These are phyloP conservation scores for Trichosporon coremiiforme DNA, from an alignment of 1,284 basidiomycete genomes.

Conservation along the genomic window DNA sequence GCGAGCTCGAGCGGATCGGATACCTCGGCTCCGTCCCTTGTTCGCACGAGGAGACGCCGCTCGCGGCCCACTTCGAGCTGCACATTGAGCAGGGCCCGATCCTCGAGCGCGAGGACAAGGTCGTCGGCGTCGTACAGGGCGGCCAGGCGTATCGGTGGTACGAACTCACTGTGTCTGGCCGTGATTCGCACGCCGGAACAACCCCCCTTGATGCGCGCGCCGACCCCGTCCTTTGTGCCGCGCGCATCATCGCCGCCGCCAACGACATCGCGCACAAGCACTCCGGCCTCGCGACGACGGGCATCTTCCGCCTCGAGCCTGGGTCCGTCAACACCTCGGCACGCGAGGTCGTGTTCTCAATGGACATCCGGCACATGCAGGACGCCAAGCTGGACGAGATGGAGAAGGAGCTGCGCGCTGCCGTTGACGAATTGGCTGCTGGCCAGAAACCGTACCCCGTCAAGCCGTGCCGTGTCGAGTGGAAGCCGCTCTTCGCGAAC, in stretches of 20 bases:
- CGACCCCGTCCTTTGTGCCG: slow-evolving; percentile 34
- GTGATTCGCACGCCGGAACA: slow-evolving; percentile 41
- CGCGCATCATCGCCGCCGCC: slow-evolving; percentile 26
- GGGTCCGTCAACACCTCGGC: slow-evolving; percentile 35
- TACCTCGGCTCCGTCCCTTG: slow-evolving; percentile 34
- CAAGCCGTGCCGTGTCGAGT: slow-evolving; percentile 19
- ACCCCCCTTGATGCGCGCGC: slow-evolving; percentile 35
- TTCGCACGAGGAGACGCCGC: slow-evolving; percentile 28
- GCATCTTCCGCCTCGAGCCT: slow-evolving; percentile 29
- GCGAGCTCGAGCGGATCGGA: slow-evolving; percentile 36
- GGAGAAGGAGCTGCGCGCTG: slow-evolving; percentile 29
- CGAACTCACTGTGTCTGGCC: slow-evolving; percentile 34
- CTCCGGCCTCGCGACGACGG: slow-evolving; percentile 33
- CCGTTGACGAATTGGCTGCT: slow-evolving; percentile 21
- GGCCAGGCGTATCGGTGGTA: slow-evolving; percentile 43
- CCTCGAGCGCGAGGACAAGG: slow-evolving; percentile 31
- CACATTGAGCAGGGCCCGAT: no score
- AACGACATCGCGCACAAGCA: slow-evolving; percentile 31
- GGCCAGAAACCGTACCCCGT: neutral
- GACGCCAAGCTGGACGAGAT: slow-evolving; percentile 30
- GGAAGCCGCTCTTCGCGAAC: slow-evolving; percentile 27
- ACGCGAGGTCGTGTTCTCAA: slow-evolving; percentile 30
- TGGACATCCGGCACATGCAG: slow-evolving; percentile 37
- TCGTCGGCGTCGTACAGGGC: slow-evolving; percentile 36
- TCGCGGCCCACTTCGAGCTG: slow-evolving; percentile 45